These are phyloP conservation scores for Adansonia digitata DNA, from an alignment of 345 rosid species.

Conservation along the genomic window DNA sequence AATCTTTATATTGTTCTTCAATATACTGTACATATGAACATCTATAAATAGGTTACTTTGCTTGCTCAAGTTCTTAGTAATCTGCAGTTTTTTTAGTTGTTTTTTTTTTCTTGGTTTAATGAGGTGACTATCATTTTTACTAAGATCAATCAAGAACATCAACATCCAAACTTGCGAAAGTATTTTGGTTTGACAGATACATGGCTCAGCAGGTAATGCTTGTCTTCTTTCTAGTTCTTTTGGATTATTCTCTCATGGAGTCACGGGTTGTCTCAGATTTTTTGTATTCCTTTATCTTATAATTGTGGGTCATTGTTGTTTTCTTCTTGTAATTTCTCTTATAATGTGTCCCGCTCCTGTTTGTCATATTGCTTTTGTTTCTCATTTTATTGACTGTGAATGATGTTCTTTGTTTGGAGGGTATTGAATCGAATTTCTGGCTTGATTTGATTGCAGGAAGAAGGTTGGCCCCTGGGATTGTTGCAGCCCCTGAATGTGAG, in stretches of 20 bases:
- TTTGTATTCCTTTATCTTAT: not conserved
- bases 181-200: conserved; percentile 1
- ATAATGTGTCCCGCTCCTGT: not conserved
- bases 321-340: conserved; percentile 17
- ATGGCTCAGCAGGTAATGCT: conserved; percentile 13
- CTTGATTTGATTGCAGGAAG: conserved; percentile 34
- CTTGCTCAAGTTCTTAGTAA: conserved; percentile 2
- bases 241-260: not conserved
- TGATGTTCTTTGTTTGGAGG: not conserved
- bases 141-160: conserved; percentile 15
- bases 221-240: not conserved
- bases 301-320: not conserved
- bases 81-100: not conserved
- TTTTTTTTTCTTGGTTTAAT: conserved; percentile 2
- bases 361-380: conserved; percentile 10
- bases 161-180: not conserved
- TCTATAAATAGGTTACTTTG: not conserved
- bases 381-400: conserved; percentile 5
- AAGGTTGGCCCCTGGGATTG: conserved; percentile 53
- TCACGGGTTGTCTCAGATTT: no score
- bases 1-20: not conserved
- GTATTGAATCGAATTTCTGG: not conserved
- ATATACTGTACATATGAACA: not conserved
- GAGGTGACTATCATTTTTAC: conserved; percentile 14
- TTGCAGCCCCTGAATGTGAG: conserved; percentile 42